A percentile compares a stretch with the other conserved stretches of the same genome.
Conservation (phyloP, 1,284 basidiomycete genomes). For the Tylopilus sp. region DNA sequence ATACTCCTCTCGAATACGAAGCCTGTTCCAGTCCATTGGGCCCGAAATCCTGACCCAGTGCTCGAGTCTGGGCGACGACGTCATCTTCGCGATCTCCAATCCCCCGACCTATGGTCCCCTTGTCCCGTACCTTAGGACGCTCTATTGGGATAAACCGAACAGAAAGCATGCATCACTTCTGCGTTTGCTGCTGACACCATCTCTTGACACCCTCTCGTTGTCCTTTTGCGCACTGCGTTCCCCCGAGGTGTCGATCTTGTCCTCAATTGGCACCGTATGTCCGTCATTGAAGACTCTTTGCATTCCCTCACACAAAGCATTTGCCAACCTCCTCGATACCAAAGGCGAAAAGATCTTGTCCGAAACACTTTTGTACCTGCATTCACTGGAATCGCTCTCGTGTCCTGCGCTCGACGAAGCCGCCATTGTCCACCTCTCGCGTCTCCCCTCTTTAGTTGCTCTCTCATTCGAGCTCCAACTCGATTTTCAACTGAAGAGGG, state of each 20-base stretch:
- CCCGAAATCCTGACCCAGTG: not conserved
- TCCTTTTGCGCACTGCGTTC: slow-evolving; percentile 10
- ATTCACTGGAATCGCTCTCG: slow-evolving; percentile 16
- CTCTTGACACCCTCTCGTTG: slow-evolving; percentile 19
- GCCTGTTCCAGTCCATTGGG: not conserved
- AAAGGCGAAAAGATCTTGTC: slow-evolving; percentile 20
- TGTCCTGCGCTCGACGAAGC: slow-evolving; percentile 24
- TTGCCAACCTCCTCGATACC: slow-evolving; percentile 3
- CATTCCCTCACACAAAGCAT: slow-evolving; percentile 4
- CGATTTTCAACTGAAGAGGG: slow-evolving; percentile 14
- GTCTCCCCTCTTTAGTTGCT: slow-evolving; percentile 15
- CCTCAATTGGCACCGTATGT: slow-evolving; percentile 21
- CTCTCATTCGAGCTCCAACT: slow-evolving; percentile 19
- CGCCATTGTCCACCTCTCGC: slow-evolving; percentile 24
- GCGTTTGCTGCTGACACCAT: slow-evolving; percentile 22
- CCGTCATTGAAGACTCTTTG: slow-evolving; percentile 18
- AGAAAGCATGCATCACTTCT: slow-evolving; percentile 21
- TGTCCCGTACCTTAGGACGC: slow-evolving; percentile 22
- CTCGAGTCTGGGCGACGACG: slow-evolving; percentile 16
- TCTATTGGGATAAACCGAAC: slow-evolving; percentile 19
- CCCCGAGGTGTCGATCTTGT: slow-evolving; percentile 22
- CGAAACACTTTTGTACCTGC: slow-evolving; percentile 16
- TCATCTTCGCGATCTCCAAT: slow-evolving; percentile 25
- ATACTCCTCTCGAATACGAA: slow-evolving; percentile 18
- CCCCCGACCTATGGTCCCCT: slow-evolving; percentile 24